Base-by-base conservation (phyloP, 768 basidiomycete genomes). In the Cystobasidium onofrii region DNA sequence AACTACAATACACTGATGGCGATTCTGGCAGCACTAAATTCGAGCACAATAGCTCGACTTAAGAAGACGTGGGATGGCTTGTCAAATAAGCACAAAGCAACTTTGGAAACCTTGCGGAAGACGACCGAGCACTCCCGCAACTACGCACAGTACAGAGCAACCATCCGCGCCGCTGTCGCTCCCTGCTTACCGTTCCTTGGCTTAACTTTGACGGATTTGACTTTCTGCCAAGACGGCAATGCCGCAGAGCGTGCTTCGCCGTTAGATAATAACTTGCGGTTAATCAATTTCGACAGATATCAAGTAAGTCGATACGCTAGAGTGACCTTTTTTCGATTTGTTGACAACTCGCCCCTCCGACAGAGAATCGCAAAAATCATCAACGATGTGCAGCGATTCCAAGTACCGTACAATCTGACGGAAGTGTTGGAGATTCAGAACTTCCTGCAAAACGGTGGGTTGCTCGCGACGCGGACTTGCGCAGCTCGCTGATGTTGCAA, bases 251-350 rank as follows among this genome's bases (percentile, higher is more conserved):
- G 95, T 76, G 86, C 87, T 18, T 90, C 93, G 4, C 90, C 92
- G 0, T 81, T 86, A 72, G 87, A 87, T 67, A 84, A 89, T 0
- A 85, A 85, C 73, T 88, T 90, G 81, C 90, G 88, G 77, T 82
- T 99, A 44, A 85, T 98, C 80, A 99, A 99, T 82, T 93, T 96
- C 79, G 95, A 94, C 81, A 95, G 96, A 81, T 98, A 96, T 78
- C 89, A 90, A 79, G 78, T 95, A 91, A 80, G 85, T 94, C 73
- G 89, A 89, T 39, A 9, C 46, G 46, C 85, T 88, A 78, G 92
- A 95, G 77, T 86, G 92, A 54, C 88, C 90, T 83, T 90, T 90
- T 86, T 76, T 78, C 82, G 64, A 39, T 3, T n/a, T 29, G n/a
- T n/a, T 12, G 31, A 70, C 46, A 44, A 23, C 55, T 13, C 25